A percentile compares a stretch with the other conserved stretches of the same genome.
Evolutionary conservation across 306 rosid genomes (phyloP).

Genomic region (Cucumis melo): DNA sequence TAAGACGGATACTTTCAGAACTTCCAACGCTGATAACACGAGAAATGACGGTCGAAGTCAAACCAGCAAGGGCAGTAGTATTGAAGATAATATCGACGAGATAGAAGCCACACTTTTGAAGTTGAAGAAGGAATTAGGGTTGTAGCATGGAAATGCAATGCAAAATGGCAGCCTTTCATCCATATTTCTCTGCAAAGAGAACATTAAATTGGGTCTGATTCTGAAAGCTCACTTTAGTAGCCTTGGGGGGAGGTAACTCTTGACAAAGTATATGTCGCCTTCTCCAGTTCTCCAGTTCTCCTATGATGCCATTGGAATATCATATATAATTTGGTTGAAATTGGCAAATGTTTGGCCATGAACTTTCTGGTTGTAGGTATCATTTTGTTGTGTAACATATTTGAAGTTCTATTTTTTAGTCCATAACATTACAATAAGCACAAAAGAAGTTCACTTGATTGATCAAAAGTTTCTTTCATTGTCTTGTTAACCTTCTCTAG

Average conservation of each 20-base stretch:
- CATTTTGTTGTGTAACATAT: neutral
- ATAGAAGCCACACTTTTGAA: slow-evolving; percentile 83
- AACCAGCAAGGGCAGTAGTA: slow-evolving; percentile 37
- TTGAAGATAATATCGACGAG: slow-evolving; percentile 68
- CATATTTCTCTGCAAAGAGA: neutral
- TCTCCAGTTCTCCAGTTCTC: neutral
- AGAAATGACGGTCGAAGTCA: slow-evolving; percentile 16
- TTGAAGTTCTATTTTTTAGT: too few relatives aligned
- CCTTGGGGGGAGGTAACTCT: neutral
- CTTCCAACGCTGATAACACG: slow-evolving; percentile 20
- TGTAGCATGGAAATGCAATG: slow-evolving; percentile 21
- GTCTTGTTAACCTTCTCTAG: too few relatives aligned
- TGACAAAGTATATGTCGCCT: neutral
- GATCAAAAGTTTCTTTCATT: too few relatives aligned
- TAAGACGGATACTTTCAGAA: slow-evolving; percentile 23
- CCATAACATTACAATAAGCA: too few relatives aligned
- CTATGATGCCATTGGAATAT: neutral
- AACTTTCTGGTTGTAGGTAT: neutral
- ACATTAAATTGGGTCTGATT: neutral
- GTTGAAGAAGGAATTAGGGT: slow-evolving; percentile 82
- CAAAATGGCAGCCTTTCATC: neutral
- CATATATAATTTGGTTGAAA: neutral
- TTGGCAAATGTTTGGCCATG: neutral
- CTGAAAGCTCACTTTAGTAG: neutral
- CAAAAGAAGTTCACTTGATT: too few relatives aligned